Base-by-base conservation (phyloP, 805 yeast genomes). In the Monosporozyma servazzii region DNA sequence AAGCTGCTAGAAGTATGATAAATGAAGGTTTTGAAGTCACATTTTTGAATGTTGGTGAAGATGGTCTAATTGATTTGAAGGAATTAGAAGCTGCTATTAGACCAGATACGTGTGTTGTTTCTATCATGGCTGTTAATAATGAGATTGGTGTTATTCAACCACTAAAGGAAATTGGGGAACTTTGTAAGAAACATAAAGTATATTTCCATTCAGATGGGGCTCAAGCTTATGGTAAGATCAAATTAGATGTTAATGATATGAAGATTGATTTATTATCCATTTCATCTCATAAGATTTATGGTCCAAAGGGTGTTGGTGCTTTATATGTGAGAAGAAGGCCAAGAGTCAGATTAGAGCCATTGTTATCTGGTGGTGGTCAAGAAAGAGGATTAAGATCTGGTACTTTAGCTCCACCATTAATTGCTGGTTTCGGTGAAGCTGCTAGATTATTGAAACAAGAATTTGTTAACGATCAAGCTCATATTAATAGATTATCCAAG, bases 121-220 rank as follows among this genome's bases (percentile, higher is more conserved):
- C 96, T 15, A 76, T 91, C 42, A 93, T 93, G 99, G 91, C 96
- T 29, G 99, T 93, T 47, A 93, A 93, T 74, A 93, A 93, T 70
- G 99, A 93, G 75, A 93, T 93, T 61, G 99, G 99, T 52, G 98
- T 93, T 43, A 81, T 89, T 64, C 99, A 93, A 75, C 98, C 98
- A 10, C 73, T 93, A 52, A 93, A 88, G 63, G 96, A 89, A 69
- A 93, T 93, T 61, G 99, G 99, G 47, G 71, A 75, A 51, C 75
- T 93, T 51, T 93, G 99, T 72, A 79, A 90, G 57, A 78, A 81
- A 59, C 75, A 88, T 67, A 93, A 93, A 73, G 85, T 93, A 41
- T 93, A 90, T 64, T 93, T 93, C 84, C 99, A 93, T 72, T 84
- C 98, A 10, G 99, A 93, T 67, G 95, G 86, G 52, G 99, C 99